phyloP scores from a whole-genome alignment of 371 early-diverging fungal genomes.

The Rhizopus delemar region DNA sequence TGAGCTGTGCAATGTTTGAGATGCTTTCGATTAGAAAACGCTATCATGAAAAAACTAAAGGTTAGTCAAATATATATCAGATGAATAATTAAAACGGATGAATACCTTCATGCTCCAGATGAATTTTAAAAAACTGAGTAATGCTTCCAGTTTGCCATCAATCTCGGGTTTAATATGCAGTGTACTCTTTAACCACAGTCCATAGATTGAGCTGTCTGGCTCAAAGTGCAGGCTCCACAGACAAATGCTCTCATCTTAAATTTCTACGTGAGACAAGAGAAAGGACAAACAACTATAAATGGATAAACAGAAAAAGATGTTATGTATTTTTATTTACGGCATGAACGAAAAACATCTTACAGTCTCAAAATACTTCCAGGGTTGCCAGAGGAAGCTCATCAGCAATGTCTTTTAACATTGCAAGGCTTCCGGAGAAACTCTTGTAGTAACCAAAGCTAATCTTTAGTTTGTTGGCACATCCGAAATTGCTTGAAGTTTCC shows the following conservation, averaged over 20 bases:
- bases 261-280: constrained; percentile 17
- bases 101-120: constrained; percentile 25
- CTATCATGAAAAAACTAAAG: constrained; percentile 19
- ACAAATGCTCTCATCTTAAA: constrained; percentile 13
- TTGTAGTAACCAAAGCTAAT: too few species aligned
- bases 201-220: constrained; percentile 5
- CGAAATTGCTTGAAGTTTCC: constrained; percentile 13
- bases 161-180: background rate
- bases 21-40: constrained; percentile 14
- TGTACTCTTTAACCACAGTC: background rate
- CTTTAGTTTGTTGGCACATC: too few species aligned
- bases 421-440: too few species aligned
- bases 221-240: constrained; percentile 19
- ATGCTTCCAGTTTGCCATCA: background rate
- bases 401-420: too few species aligned
- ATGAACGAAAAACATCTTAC: constrained; percentile 15
- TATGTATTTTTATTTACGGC: constrained; percentile 15
- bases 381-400: too few species aligned
- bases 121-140: background rate
- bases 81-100: constrained; percentile 14
- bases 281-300: too few species aligned
- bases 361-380: background rate
- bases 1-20: constrained; percentile 13
- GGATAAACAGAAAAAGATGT: constrained; percentile 5
- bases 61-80: constrained; percentile 17